A percentile compares a stretch with the other conserved stretches of the same genome.
phyloP scores from a whole-genome alignment of 2,329 filamentous ascomycete species.

The Pseudogymnoascus sp. region DNA sequence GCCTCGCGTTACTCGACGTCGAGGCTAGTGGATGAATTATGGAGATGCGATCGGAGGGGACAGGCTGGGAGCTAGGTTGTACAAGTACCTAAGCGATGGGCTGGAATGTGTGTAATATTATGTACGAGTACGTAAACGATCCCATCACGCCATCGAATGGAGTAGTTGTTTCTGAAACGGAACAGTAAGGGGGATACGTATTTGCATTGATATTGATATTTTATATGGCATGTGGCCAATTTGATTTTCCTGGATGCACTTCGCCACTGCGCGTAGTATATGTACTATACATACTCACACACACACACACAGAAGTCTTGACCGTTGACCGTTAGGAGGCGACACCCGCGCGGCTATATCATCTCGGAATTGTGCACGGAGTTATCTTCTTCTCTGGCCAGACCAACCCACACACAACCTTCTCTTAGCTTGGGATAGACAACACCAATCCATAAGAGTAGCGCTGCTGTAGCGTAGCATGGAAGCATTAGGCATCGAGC shows the following conservation, averaged over 20 bases:
- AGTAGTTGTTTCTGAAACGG: not conserved
- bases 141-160: not conserved
- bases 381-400: not conserved
- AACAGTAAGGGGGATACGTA: not conserved
- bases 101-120: not conserved
- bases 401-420: not conserved
- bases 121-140: not conserved
- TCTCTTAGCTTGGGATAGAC: not conserved
- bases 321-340: constrained; percentile 1
- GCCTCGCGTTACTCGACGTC: not conserved
- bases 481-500: not conserved
- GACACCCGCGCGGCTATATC: not conserved
- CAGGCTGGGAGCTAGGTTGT: not conserved
- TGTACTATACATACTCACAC: not conserved
- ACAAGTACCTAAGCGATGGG: constrained; percentile 5
- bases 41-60: not conserved
- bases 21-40: constrained; percentile 5
- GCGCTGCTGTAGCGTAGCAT: constrained; percentile 1
- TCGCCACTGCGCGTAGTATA: not conserved
- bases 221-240: constrained; percentile 1
- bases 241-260: not conserved
- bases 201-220: not conserved
- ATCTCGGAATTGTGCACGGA: not conserved
- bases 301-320: not conserved
- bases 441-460: not conserved